These are phyloP conservation scores for Kwoniella dejecticola DNA, from an alignment of 768 basidiomycete genomes.

Conservation along the genomic window DNA sequence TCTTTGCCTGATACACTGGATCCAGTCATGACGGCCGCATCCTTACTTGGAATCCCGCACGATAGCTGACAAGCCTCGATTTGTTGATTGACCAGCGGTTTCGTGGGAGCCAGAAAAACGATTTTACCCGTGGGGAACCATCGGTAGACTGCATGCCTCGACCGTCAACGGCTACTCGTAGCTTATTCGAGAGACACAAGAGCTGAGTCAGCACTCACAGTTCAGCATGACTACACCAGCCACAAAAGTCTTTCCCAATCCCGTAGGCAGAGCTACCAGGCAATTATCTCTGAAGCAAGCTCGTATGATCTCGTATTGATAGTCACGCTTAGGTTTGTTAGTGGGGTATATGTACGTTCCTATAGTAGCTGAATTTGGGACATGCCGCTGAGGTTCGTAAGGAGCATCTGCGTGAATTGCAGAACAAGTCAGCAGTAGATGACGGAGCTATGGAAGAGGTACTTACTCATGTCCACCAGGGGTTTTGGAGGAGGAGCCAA, in stretches of 20 bases:
- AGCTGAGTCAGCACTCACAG: slow-evolving; percentile 62
- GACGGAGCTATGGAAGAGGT: too few relatives aligned
- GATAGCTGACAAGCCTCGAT: slow-evolving; percentile 87
- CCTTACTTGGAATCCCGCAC: slow-evolving; percentile 86
- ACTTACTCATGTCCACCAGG: slow-evolving; percentile 66
- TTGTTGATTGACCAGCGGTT: slow-evolving; percentile 94
- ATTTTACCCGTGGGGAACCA: slow-evolving; percentile 61
- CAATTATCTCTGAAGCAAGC: slow-evolving; percentile 87
- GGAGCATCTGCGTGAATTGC: slow-evolving; percentile 17
- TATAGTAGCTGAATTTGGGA: slow-evolving; percentile 52
- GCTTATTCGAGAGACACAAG: too few relatives aligned
- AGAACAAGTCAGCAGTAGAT: too few relatives aligned
- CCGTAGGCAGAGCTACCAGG: slow-evolving; percentile 90
- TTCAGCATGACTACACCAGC: slow-evolving; percentile 96
- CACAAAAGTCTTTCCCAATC: slow-evolving; percentile 96
- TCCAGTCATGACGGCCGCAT: slow-evolving; percentile 86
- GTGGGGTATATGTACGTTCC: slow-evolving; percentile 87
- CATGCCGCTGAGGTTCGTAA: slow-evolving; percentile 46
- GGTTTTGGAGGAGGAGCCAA: slow-evolving; percentile 87
- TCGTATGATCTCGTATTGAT: slow-evolving; percentile 90
- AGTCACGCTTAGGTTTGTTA: slow-evolving; percentile 83
- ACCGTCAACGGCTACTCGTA: too few relatives aligned
- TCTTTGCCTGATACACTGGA: slow-evolving; percentile 54
- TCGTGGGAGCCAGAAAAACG: slow-evolving; percentile 92
- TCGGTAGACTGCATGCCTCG: slow-evolving; percentile 40